Base-by-base conservation (phyloP, 257 asterid species). In the Fraxinus excelsior region DNA sequence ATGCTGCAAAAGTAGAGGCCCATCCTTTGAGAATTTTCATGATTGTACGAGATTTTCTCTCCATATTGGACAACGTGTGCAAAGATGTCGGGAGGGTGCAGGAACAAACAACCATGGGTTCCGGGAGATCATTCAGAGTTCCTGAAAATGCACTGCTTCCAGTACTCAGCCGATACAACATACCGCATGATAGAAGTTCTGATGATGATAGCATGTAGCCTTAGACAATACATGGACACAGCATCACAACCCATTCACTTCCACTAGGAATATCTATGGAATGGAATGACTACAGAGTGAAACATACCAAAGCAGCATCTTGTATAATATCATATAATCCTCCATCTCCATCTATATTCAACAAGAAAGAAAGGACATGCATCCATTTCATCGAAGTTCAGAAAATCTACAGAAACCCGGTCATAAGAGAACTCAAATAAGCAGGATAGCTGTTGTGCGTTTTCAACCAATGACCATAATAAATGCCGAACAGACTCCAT, bases 1-100 rank as follows among this genome's bases (percentile, higher is more conserved):
- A 93, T 70, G 90, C 94, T 49, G 96, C 98, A 14, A 96, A 91
- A 85, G 98, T 92, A 86, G 98, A 87, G 82, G 99, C 99, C 0
- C 99, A 96, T 76, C 99, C 99, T 10, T 86, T 90, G 72, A 84
- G 98, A 78, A 89, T 96, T 21, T 96, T 96, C 80, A 74, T 96
- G 91, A 87, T 96, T 0, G 98, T 96, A n/a, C 84, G 97, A 23
- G 99, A 96, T 82, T 96, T 96, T 71, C 96, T 96, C 32, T 80
- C 89, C 28, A 72, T 92, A 72, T 82, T 96, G 53, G 99, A 90
- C 16, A 93, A 88, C 3, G 99, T 93, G 3, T 96, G 99, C 85
- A 93, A 81, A 81, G 98, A 93, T 60, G 98, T 96, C 0, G 92
- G 98, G 72, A 92, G 75, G 71, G 85, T 91, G 97, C 98, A 90